Percentiles rank a stretch among this genome's conserved stretches.
Evolutionary conservation across 164 flowering plant genomes (phyloP).

Genomic region (Hamamelis virginiana): DNA sequence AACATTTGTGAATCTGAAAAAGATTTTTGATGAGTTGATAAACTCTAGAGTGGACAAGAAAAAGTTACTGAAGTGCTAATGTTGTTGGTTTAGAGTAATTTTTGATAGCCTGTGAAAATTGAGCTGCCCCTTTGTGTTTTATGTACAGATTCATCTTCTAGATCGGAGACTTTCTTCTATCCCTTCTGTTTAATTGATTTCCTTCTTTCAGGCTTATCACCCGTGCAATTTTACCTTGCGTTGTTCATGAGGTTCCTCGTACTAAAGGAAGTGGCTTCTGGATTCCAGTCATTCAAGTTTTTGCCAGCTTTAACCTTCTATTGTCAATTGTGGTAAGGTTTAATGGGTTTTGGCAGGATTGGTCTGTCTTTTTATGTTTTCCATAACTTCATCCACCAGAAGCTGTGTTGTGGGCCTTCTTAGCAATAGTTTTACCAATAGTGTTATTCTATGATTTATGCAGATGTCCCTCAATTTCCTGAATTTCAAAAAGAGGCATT

Average conservation of each 20-base stretch:
- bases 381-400: not conserved
- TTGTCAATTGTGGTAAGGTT: slow-evolving; percentile 62
- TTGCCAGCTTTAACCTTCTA: slow-evolving; percentile 75
- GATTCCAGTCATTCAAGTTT: slow-evolving; percentile 65
- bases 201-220: slow-evolving; percentile 51
- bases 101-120: too few species aligned
- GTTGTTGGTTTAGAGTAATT: too few species aligned
- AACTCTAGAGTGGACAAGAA: too few species aligned
- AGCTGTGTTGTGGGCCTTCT: not conserved
- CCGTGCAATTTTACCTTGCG: slow-evolving; percentile 50
- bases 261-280: slow-evolving; percentile 62
- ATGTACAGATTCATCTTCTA: too few species aligned
- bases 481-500: slow-evolving; percentile 43
- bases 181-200: not conserved
- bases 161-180: not conserved
- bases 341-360: not conserved
- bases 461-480: slow-evolving; percentile 61
- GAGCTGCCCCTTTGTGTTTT: too few species aligned
- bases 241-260: slow-evolving; percentile 55
- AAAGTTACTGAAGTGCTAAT: too few species aligned
- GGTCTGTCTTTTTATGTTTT: not conserved
- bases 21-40: too few species aligned
- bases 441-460: slow-evolving; percentile 4
- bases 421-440: not conserved
- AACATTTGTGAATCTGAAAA: too few species aligned